Conservation (phyloP, 306 rosid genomes). For the Delonix regia region DNA sequence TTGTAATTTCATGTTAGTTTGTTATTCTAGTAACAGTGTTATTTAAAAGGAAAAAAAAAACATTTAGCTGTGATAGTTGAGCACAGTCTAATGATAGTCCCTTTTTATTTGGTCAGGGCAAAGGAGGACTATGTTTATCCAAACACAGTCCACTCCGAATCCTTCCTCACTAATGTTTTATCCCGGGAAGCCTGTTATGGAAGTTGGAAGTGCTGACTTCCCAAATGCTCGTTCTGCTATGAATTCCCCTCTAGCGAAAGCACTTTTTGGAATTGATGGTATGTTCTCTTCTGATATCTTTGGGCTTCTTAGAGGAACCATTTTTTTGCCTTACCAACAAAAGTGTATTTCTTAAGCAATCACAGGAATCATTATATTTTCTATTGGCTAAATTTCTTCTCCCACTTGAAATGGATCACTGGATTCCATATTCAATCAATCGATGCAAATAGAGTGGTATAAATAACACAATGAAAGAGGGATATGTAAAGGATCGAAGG, state of each 20-base stretch:
- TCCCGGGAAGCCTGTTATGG: slow-evolving; percentile 82
- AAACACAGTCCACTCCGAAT: slow-evolving; percentile 73
- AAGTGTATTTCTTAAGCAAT: background rate
- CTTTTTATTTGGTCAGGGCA: slow-evolving; percentile 49
- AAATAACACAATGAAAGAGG: background rate
- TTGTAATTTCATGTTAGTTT: background rate
- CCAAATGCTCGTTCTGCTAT: slow-evolving; percentile 86
- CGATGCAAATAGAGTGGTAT: background rate
- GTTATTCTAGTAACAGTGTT: background rate
- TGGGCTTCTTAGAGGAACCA: background rate
- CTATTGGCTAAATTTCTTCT: background rate
- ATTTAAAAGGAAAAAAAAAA: too few relatives aligned
- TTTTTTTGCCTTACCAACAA: background rate
- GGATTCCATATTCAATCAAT: background rate
- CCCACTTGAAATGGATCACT: background rate
- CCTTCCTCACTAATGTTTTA: slow-evolving; percentile 73
- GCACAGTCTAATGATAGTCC: background rate
- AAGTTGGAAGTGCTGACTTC: slow-evolving; percentile 92
- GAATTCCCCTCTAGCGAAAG: slow-evolving; percentile 87
- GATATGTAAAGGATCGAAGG: background rate
- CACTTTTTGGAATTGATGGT: slow-evolving; percentile 83
- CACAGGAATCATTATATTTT: background rate
- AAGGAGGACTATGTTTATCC: slow-evolving; percentile 68
- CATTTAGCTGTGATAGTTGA: background rate
- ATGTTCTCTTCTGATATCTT: background rate